Conservation (phyloP, 768 basidiomycete genomes). For the Boletus barrowsii region DNA sequence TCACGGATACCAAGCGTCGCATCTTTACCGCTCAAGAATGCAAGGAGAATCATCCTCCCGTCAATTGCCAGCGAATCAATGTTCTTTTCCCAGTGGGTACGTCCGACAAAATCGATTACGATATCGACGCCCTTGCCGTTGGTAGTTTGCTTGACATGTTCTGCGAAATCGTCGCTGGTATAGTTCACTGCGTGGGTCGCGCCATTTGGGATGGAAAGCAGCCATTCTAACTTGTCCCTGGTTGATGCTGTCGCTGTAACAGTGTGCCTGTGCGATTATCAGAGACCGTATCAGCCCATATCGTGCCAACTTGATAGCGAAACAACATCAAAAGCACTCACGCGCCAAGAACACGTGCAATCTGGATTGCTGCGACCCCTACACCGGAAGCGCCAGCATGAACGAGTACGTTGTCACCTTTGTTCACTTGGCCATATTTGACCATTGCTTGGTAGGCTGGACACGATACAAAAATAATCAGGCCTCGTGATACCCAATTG, state of each 20-base stretch:
- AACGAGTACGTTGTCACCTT: conserved; percentile 74
- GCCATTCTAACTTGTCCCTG: conserved; percentile 75
- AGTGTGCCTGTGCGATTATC: conserved; percentile 42
- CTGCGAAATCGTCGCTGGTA: conserved; percentile 77
- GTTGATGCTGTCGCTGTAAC: conserved; percentile 87
- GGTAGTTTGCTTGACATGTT: conserved; percentile 69
- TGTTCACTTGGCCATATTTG: conserved; percentile 63
- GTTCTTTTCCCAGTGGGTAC: conserved; percentile 71
- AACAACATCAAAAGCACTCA: conserved; percentile 37
- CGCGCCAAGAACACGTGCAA: conserved; percentile 74
- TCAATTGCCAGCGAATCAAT: conserved; percentile 66
- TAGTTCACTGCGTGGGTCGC: conserved; percentile 82
- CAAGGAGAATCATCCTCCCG: conserved; percentile 71
- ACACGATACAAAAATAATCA: conserved; percentile 5
- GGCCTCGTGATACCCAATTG: background rate
- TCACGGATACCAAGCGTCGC: conserved; percentile 13
- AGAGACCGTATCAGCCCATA: conserved; percentile 3
- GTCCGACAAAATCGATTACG: conserved; percentile 81
- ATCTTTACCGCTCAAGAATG: conserved; percentile 59
- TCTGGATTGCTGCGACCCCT: conserved; percentile 82
- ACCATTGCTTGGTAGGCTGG: conserved; percentile 64
- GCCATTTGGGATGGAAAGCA: conserved; percentile 62
- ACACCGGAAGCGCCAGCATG: conserved; percentile 94
- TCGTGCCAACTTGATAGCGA: background rate
- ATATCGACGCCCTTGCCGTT: conserved; percentile 73